Evolutionary conservation across 2,329 filamentous ascomycete genomes (phyloP), one percentile per base, ranked within the genome.

Genomic region (Colletotrichum sp.): DNA sequence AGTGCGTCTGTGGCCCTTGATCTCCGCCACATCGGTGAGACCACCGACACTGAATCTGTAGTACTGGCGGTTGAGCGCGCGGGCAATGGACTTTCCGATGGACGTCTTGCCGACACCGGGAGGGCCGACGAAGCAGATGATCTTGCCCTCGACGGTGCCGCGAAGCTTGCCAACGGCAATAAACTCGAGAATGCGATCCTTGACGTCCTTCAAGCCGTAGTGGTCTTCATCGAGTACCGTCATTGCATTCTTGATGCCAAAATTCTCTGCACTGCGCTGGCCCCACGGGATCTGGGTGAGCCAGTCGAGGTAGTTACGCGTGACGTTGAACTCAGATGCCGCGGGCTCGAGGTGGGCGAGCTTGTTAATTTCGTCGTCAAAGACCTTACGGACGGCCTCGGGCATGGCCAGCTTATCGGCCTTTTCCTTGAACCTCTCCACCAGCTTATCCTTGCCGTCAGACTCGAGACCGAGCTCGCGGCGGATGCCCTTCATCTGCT

Each of bases 401-500:
- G 97, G 97, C 97, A 99, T 99, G 4, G 96, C 96, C 65, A 99
- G 89, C 83, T 97, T 98, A 82, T 91, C 90, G 0, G 95, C 96
- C 89, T 98, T 98, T 82, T 98, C 96, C 86, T 95, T 97, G 88
- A 99, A 99, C 84, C 95, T 98, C 84, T 98, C 97, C 2, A 99
- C 95, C 15, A 99, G 89, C 87, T 98, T 98, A 82, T 99, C 97
- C 86, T 98, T 99, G 78, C 97, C 97, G 82, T 99, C 97, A 8
- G 95, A 98, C 84, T 99, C 97, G 69, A 99, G 95, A 27, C 97
- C 97, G 65, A 99, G 91, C 85, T 99, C 97, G 74, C 97, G 92
- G 74, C 95, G 94, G 82, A 99, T 99, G 30, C 96, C 97, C 88
- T 98, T 98, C 96, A 99, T 98, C 84, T 99, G 97, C 86, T 99